These are phyloP conservation scores for Dendrobium chrysotoxum DNA, from an alignment of 106 monocot species.

Conservation along the genomic window DNA sequence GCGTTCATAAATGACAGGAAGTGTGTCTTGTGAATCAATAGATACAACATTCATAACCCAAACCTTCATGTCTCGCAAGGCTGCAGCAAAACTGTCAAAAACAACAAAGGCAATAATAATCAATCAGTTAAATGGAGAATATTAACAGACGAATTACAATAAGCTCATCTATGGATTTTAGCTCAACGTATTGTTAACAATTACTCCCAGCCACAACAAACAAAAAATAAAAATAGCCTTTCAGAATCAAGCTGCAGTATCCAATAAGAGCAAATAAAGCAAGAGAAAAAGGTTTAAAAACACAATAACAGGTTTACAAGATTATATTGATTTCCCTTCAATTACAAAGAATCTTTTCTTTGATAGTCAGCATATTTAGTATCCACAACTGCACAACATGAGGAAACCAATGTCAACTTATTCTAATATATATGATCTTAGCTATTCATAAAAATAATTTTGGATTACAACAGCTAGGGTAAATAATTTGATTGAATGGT, in stretches of 20 bases:
- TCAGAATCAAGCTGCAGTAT: not conserved
- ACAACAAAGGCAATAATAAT: slow-evolving; percentile 1
- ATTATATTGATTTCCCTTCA: not conserved
- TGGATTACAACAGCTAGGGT: no score
- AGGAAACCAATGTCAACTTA: no score
- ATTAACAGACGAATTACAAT: not conserved
- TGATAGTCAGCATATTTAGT: no score
- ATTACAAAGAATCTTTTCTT: no score
- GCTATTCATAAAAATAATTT: no score
- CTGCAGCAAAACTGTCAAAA: slow-evolving; percentile 72
- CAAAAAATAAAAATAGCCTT: not conserved
- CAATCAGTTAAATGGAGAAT: not conserved
- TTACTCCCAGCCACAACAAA: not conserved
- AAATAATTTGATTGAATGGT: no score
- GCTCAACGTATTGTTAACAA: not conserved
- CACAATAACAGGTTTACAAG: not conserved
- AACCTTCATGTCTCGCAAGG: slow-evolving; percentile 61
- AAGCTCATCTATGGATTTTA: not conserved
- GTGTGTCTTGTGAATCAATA: slow-evolving; percentile 81
- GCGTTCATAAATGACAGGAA: slow-evolving; percentile 87
- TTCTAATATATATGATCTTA: no score
- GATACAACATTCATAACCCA: slow-evolving; percentile 96
- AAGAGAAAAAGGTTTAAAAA: not conserved
- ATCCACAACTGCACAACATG: no score
- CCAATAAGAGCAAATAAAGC: not conserved